Evolutionary conservation across 495 filamentous ascomycete genomes (phyloP).

Genomic region (Aspergillus steynii): DNA sequence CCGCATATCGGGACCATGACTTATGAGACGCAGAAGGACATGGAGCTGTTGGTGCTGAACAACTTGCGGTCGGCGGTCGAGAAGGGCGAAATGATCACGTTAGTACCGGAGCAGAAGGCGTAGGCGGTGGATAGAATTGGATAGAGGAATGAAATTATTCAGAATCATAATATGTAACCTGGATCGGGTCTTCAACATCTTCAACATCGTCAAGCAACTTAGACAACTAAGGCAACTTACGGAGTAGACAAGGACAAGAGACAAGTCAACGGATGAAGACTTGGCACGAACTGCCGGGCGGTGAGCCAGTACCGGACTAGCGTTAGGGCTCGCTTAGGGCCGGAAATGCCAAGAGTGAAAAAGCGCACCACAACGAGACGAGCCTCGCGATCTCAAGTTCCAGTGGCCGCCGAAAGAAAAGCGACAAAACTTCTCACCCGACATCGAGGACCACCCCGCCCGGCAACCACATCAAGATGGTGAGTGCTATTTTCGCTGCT

Average conservation of each 20-base stretch:
- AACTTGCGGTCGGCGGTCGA: constrained; percentile 66
- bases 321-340: constrained; percentile 53
- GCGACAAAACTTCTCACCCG: constrained; percentile 46
- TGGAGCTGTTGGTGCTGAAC: constrained; percentile 73
- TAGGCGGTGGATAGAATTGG: neutral
- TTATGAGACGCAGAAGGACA: constrained; percentile 67
- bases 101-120: constrained; percentile 66
- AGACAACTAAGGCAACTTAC: too few relatives aligned
- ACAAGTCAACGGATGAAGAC: too few relatives aligned
- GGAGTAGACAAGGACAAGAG: too few relatives aligned
- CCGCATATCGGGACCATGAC: constrained; percentile 80
- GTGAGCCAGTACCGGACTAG: constrained; percentile 28
- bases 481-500: constrained; percentile 38
- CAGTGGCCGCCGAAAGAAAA: constrained; percentile 46
- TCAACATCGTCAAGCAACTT: too few relatives aligned
- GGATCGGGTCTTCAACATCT: too few relatives aligned
- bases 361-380: constrained; percentile 42
- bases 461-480: constrained; percentile 58
- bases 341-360: constrained; percentile 45
- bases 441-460: constrained; percentile 50
- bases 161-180: neutral
- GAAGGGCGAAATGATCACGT: constrained; percentile 64
- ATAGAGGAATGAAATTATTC: too few relatives aligned
- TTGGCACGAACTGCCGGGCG: constrained; percentile 12
- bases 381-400: constrained; percentile 31